Evolutionary conservation across 352 stramenopile species (phyloP), one percentile per base, ranked within the genome.

Genomic region (Globisporangium abappressorium): DNA sequence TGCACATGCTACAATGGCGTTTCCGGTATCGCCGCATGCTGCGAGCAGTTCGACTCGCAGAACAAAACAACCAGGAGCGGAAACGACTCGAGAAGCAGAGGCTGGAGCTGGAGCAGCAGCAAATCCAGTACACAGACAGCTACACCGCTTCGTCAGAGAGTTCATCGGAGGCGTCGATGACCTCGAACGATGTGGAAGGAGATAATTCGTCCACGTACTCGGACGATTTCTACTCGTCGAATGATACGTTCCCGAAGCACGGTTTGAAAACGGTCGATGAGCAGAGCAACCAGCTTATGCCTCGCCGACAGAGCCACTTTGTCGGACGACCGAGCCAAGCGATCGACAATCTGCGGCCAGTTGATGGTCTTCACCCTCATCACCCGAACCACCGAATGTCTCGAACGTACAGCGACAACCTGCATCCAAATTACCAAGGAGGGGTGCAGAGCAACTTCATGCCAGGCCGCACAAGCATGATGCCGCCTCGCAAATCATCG

Each of bases 121-220:
- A 70, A 20, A 68, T 73, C 6, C 81, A 91, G 70, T 90, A 83
- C 69, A 79, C 75, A 2, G 84, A 89, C 68, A 91, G 83, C 69
- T 82, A 88, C 28, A 92, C 84, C 0, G 84, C 81, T 4, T 94
- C 86, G 33, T 91, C 83, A 3, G 75, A 86, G 18, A 90, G 76
- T 26, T 93, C 85, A 15, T 85, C 77, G 2, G 75, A 85, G 28
- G 65, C 76, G 7, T 92, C 83, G 0, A 55, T 92, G 55, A 83
- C 79, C 0, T 92, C 83, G 9, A 89, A 94, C 61, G 86, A 93
- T 57, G 81, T 91, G 20, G 86, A 92, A 72, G 83, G 82, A 18
- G 76, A 85, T 62, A 73, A 75, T 6, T 91, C 86, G 33, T 90
- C 84, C 14, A 77, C 78, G 14, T 83, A 87, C 59, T 91, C 82